These are phyloP conservation scores for Ceratocystis variospora DNA, from an alignment of 2,329 filamentous ascomycete species.

Conservation along the genomic window DNA sequence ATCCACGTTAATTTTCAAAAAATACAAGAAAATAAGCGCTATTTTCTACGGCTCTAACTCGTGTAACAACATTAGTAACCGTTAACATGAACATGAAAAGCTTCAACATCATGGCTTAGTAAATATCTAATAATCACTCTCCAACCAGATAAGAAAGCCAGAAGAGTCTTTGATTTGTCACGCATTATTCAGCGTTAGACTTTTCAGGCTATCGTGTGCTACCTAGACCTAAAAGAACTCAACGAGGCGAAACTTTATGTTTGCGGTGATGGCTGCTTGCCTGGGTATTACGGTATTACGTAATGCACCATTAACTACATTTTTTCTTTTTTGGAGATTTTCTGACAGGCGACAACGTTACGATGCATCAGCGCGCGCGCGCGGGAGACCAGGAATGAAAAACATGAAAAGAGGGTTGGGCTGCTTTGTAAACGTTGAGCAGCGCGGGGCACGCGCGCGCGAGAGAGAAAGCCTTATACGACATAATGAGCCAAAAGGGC, in stretches of 20 bases:
- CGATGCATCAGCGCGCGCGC: not conserved
- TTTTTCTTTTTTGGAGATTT: no score
- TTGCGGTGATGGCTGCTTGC: not conserved
- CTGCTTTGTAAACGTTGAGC: not conserved
- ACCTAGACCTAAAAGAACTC: not conserved
- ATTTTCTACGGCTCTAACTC: no score
- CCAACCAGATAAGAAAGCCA: not conserved
- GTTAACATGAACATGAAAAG: not conserved
- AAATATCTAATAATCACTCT: no score
- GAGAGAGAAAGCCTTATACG: not conserved
- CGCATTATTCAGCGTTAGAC: not conserved
- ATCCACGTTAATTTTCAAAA: no score
- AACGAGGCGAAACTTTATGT: not conserved
- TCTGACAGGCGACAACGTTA: not conserved
- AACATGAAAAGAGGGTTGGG: not conserved
- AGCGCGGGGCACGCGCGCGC: not conserved
- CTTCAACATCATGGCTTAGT: not conserved
- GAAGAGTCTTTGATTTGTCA: not conserved
- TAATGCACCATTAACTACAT: no score
- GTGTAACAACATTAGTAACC: no score
- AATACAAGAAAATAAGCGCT: no score
- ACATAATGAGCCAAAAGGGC: not conserved
- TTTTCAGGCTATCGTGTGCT: not conserved
- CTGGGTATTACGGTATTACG: no score
- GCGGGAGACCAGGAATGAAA: not conserved